Percentiles rank a stretch among this genome's conserved stretches.
phyloP scores from a whole-genome alignment of 257 asterid species.

The Datura wrightii region DNA sequence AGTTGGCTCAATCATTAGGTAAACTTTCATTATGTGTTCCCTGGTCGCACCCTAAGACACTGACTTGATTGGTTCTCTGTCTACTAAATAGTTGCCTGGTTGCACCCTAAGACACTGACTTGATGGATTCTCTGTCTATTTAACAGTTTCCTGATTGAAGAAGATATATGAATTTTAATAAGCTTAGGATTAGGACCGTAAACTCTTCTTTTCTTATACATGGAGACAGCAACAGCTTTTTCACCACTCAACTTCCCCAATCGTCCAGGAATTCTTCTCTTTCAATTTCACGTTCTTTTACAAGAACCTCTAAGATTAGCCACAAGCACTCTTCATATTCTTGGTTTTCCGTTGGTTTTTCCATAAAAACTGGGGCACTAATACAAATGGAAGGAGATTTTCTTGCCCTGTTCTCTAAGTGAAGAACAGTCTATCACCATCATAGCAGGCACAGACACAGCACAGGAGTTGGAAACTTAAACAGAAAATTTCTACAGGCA shows the following conservation, averaged over 20 bases:
- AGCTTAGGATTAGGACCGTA: neutral
- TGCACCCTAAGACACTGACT: too few species aligned
- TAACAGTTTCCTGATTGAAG: neutral
- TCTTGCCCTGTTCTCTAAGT: neutral
- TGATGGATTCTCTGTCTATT: too few species aligned
- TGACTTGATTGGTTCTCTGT: neutral
- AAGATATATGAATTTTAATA: neutral
- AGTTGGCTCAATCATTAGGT: neutral
- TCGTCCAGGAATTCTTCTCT: neutral
- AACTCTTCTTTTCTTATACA: neutral
- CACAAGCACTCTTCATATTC: neutral
- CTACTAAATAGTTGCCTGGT: too few species aligned
- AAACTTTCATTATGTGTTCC: neutral
- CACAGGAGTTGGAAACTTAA: neutral
- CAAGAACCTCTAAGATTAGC: conserved; percentile 13
- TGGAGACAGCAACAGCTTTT: neutral
- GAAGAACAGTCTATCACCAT: conserved; percentile 1
- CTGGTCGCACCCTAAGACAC: neutral
- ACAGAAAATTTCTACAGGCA: neutral
- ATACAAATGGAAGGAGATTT: neutral
- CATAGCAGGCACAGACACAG: conserved; percentile 2
- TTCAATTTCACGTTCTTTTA: neutral
- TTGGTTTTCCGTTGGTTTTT: neutral
- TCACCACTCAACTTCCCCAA: neutral
- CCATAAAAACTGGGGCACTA: neutral